Percentiles rank a stretch among this genome's conserved stretches.
phyloP scores from a whole-genome alignment of 2,329 filamentous ascomycete species.

The Fusarium hainanense region DNA sequence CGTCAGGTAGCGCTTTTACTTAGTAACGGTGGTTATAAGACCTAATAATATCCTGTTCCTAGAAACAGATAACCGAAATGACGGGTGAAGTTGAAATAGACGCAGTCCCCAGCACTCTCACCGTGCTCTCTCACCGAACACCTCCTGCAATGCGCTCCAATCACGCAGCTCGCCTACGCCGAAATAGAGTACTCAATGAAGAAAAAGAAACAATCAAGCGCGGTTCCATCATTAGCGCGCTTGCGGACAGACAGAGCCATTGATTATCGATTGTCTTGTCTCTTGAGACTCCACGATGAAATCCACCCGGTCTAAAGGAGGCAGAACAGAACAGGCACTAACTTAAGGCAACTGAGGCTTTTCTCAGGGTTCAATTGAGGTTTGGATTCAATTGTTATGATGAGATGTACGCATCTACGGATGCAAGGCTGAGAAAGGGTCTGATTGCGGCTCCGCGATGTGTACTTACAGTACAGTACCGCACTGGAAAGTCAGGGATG shows the following conservation, averaged over 20 bases:
- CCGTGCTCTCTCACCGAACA: slow-evolving; percentile 12
- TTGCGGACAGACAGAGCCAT: slow-evolving; percentile 18
- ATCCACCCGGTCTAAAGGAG: slow-evolving; percentile 47
- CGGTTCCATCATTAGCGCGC: slow-evolving; percentile 43
- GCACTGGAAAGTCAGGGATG: slow-evolving; percentile 6
- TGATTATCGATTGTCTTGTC: neutral
- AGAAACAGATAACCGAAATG: slow-evolving; percentile 16
- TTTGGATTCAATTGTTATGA: slow-evolving; percentile 7
- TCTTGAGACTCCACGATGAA: slow-evolving; percentile 37
- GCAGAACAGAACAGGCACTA: slow-evolving; percentile 25
- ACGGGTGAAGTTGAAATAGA: slow-evolving; percentile 7
- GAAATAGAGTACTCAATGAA: slow-evolving; percentile 8
- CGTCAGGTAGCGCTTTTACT: neutral
- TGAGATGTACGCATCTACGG: slow-evolving; percentile 4
- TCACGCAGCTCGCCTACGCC: slow-evolving; percentile 22
- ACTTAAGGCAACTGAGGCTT: slow-evolving; percentile 1
- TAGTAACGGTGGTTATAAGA: neutral
- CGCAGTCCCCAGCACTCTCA: slow-evolving; percentile 1
- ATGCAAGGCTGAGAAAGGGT: slow-evolving; percentile 7
- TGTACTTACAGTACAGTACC: neutral
- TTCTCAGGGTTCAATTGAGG: slow-evolving; percentile 1
- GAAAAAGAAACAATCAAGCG: slow-evolving; percentile 31
- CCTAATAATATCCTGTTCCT: neutral
- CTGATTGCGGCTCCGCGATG: slow-evolving; percentile 37
- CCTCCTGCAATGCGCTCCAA: slow-evolving; percentile 31